Evolutionary conservation across 2,329 filamentous ascomycete genomes (phyloP).

Genomic region (Colletotrichum acutatum): DNA sequence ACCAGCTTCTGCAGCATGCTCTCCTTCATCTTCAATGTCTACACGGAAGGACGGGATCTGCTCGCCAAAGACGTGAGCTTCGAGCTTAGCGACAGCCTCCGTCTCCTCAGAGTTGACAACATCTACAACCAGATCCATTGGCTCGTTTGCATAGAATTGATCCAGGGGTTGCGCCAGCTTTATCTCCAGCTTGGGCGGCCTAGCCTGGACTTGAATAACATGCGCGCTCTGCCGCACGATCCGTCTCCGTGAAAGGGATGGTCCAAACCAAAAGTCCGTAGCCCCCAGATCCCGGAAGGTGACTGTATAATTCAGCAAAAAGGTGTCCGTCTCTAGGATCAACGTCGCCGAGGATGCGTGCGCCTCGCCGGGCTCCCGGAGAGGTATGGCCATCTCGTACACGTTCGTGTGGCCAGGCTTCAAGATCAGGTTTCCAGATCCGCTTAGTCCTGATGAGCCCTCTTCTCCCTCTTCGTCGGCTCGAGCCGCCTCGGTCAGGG

Average conservation of each 20-base stretch:
- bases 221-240: slow-evolving; percentile 62
- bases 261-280: slow-evolving; percentile 62
- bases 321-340: slow-evolving; percentile 70
- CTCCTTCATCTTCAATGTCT: slow-evolving; percentile 47
- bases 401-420: slow-evolving; percentile 74
- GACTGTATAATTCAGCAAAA: slow-evolving; percentile 75
- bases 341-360: slow-evolving; percentile 73
- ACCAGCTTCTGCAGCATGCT: slow-evolving; percentile 44
- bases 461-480: slow-evolving; percentile 38
- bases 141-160: slow-evolving; percentile 89
- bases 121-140: slow-evolving; percentile 74
- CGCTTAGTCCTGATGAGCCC: slow-evolving; percentile 43
- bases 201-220: slow-evolving; percentile 79
- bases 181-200: slow-evolving; percentile 92
- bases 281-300: slow-evolving; percentile 57
- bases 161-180: slow-evolving; percentile 68
- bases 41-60: slow-evolving; percentile 59
- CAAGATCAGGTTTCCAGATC: slow-evolving; percentile 68
- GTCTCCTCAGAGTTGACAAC: slow-evolving; percentile 87
- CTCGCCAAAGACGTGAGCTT: slow-evolving; percentile 74
- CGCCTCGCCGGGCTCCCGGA: slow-evolving; percentile 85
- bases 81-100: slow-evolving; percentile 76
- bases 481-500: slow-evolving; percentile 38
- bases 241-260: slow-evolving; percentile 54
- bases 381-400: slow-evolving; percentile 76